phyloP scores from a whole-genome alignment of 306 rosid genomes.

The Casuarina cunninghamiana region DNA sequence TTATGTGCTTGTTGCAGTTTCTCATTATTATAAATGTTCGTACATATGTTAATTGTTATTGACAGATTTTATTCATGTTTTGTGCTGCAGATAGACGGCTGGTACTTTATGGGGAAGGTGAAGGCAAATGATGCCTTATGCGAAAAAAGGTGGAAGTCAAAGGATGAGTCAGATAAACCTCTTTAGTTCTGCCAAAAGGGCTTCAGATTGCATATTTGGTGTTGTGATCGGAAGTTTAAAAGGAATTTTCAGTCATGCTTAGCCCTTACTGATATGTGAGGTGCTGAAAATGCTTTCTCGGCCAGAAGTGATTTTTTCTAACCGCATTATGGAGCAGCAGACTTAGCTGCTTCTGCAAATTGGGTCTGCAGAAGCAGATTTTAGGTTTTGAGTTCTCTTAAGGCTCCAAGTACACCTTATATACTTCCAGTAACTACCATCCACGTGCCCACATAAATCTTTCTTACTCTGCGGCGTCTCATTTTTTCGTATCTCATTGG shows the following conservation, averaged over 20 bases:
- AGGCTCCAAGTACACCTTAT: neutral
- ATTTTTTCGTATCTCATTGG: neutral
- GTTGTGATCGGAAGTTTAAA: neutral
- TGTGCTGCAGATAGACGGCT: neutral
- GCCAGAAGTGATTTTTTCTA: neutral
- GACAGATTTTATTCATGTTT: neutral
- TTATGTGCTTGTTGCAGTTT: neutral
- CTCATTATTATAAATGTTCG: neutral
- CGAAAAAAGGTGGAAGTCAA: neutral
- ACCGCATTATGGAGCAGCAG: neutral
- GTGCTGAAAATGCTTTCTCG: neutral
- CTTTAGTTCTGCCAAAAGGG: neutral
- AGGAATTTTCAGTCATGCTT: neutral
- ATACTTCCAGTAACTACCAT: neutral
- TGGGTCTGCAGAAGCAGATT: neutral
- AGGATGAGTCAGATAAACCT: neutral
- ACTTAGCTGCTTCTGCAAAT: neutral
- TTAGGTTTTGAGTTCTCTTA: neutral
- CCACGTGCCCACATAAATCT: neutral
- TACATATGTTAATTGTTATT: neutral
- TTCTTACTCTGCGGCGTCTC: neutral
- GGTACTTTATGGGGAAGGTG: neutral
- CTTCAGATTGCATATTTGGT: neutral
- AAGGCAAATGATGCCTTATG: neutral
- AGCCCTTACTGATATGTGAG: neutral